A percentile compares a stretch with the other conserved stretches of the same genome.
Conservation (phyloP, 208 protist genomes). For the Spongospora subterranea region DNA sequence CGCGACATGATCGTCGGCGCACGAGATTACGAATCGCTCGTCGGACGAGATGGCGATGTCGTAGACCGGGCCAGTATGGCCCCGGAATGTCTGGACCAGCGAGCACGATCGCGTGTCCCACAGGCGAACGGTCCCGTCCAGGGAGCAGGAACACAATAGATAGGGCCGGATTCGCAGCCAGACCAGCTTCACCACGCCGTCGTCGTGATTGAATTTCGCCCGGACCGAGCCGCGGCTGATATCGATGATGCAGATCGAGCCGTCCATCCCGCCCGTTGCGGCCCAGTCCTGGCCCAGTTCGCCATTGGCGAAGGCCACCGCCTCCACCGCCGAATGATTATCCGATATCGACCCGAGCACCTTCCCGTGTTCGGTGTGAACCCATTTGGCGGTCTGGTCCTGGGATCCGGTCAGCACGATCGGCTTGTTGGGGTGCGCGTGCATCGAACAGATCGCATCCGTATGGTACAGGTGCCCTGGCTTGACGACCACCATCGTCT, state of each 20-base stretch:
- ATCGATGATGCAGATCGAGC: constrained; percentile 45
- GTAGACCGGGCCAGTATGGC: constrained; percentile 30
- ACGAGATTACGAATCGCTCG: background rate
- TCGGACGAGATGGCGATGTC: constrained; percentile 31
- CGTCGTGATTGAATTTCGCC: background rate
- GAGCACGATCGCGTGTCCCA: background rate
- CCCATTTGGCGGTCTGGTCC: constrained; percentile 23
- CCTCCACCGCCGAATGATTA: background rate
- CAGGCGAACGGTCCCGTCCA: background rate
- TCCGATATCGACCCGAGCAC: background rate
- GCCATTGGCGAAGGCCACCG: background rate
- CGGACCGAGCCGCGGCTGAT: background rate
- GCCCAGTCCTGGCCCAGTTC: constrained; percentile 12
- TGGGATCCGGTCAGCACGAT: constrained; percentile 32
- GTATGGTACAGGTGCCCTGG: background rate
- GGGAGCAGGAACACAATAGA: constrained; percentile 10
- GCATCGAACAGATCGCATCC: background rate
- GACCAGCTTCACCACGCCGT: constrained; percentile 27
- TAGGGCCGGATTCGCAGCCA: constrained; percentile 4
- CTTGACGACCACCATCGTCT: background rate
- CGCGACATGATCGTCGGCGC: background rate
- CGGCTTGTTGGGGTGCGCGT: background rate
- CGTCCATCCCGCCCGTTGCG: constrained; percentile 9
- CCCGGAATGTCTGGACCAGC: background rate
- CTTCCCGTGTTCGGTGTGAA: constrained; percentile 38